These are phyloP conservation scores for Theileria sp. DNA, from an alignment of 169 alveolate species.

Conservation along the genomic window DNA sequence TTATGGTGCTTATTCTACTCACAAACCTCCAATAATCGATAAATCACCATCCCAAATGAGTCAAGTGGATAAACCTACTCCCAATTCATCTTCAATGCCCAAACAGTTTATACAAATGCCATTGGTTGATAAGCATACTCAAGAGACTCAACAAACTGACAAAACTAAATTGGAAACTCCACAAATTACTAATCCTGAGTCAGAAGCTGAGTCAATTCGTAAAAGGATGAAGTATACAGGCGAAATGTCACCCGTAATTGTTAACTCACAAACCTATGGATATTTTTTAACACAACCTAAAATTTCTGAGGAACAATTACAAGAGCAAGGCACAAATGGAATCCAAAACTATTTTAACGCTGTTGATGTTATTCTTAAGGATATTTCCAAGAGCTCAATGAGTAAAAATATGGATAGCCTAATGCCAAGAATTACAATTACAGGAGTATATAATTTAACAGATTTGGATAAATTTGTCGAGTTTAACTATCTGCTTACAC, in stretches of 20 bases:
- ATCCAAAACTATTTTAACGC: conserved; percentile 1
- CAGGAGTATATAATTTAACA: not conserved
- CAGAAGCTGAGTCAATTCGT: not conserved
- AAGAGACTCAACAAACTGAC: not conserved
- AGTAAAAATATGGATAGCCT: not conserved
- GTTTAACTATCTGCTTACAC: not conserved
- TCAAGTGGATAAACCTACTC: not conserved
- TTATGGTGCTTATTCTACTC: not conserved
- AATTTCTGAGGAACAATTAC: not conserved
- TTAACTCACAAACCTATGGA: not conserved
- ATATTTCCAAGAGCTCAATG: not conserved
- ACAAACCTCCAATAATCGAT: not conserved
- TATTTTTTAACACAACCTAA: not conserved
- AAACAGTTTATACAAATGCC: not conserved
- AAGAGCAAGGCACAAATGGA: not conserved
- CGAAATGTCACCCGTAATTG: not conserved
- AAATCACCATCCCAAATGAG: not conserved
- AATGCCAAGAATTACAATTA: not conserved
- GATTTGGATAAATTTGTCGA: not conserved
- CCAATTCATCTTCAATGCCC: not conserved
- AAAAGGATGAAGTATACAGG: not conserved
- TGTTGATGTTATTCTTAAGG: not conserved
- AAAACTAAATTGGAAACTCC: not conserved
- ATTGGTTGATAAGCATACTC: not conserved
- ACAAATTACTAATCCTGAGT: not conserved